Conservation (phyloP, 148 eudicot species). For the Vaccinium darrowii region DNA sequence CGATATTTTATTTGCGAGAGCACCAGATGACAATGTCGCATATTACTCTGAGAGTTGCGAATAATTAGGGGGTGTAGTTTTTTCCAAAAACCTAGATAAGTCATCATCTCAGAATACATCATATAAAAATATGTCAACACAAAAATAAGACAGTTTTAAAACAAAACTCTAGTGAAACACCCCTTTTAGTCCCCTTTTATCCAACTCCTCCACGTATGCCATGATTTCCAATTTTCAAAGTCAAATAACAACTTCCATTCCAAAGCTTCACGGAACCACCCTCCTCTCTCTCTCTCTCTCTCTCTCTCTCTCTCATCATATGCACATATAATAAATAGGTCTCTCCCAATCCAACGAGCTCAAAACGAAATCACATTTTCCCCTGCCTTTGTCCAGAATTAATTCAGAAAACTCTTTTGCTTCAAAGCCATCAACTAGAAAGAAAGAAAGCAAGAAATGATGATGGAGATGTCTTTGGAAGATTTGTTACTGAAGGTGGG, state of each 20-base stretch:
- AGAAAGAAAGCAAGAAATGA: not conserved
- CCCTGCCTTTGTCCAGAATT: not conserved
- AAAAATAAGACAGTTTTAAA: no score
- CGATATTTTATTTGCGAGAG: no score
- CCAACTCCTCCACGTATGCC: no score
- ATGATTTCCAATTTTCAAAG: not conserved
- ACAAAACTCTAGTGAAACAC: no score
- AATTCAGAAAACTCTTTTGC: not conserved
- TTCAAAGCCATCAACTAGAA: not conserved
- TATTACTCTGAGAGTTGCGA: no score
- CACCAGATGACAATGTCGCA: no score
- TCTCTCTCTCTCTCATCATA: not conserved
- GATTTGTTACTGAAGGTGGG: constrained; percentile 36
- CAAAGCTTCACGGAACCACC: not conserved
- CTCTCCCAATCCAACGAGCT: not conserved
- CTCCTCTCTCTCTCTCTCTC: no score
- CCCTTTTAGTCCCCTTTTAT: no score
- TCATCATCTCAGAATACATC: no score
- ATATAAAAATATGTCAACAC: no score
- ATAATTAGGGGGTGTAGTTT: no score
- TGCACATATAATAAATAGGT: not conserved
- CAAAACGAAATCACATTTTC: not conserved
- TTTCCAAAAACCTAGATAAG: no score
- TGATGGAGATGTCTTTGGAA: not conserved
- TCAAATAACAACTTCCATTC: not conserved